phyloP scores from a whole-genome alignment of 192 early-diverging fungal genomes.

The Coemansia guatemalensis region DNA sequence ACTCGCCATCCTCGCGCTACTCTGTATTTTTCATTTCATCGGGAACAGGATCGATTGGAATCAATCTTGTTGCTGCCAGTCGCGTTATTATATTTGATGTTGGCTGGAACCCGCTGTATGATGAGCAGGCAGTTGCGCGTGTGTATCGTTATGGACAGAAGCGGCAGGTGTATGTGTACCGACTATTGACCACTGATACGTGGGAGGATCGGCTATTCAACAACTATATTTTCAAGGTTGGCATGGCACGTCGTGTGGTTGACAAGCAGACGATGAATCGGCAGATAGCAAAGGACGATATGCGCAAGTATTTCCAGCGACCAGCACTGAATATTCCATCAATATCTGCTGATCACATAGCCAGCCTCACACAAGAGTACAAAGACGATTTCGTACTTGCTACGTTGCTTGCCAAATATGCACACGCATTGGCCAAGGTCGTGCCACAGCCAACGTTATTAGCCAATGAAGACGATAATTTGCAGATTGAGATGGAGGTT shows the following conservation, averaged over 20 bases:
- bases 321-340: slow-evolving; percentile 18
- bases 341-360: slow-evolving; percentile 4
- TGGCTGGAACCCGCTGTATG: slow-evolving; percentile 79
- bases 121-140: slow-evolving; percentile 74
- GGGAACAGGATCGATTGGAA: slow-evolving; percentile 56
- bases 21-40: slow-evolving; percentile 64
- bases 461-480: slow-evolving; percentile 35
- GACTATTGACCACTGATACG: slow-evolving; percentile 59
- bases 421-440: slow-evolving; percentile 8
- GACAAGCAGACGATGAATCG: slow-evolving; percentile 61
- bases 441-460: slow-evolving; percentile 41
- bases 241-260: slow-evolving; percentile 64
- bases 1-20: slow-evolving; percentile 28
- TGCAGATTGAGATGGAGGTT: slow-evolving; percentile 7
- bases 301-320: slow-evolving; percentile 56
- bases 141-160: slow-evolving; percentile 71
- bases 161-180: slow-evolving; percentile 68
- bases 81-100: slow-evolving; percentile 71
- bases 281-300: slow-evolving; percentile 44
- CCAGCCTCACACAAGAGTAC: slow-evolving; percentile 10
- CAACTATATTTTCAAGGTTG: slow-evolving; percentile 73
- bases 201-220: slow-evolving; percentile 63
- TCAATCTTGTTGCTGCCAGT: slow-evolving; percentile 71
- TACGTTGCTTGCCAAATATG: slow-evolving; percentile 9
- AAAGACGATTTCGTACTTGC: slow-evolving; percentile 32